These are phyloP conservation scores for Suhomyces yuchorum DNA, from an alignment of 1,139 yeast species.

Conservation along the genomic window DNA sequence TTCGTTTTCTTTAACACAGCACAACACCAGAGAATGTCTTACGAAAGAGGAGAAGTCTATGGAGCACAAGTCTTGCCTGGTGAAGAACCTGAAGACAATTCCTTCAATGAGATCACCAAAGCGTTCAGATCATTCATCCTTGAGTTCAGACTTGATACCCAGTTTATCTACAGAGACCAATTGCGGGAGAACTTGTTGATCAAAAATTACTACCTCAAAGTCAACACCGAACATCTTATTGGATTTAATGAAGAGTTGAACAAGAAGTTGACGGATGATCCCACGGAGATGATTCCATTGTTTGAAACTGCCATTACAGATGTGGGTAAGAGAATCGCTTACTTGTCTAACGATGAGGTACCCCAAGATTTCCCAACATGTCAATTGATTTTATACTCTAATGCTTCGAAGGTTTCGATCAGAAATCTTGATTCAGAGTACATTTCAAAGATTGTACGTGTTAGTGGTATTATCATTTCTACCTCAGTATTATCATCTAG, in stretches of 20 bases:
- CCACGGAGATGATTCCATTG: conserved; percentile 83
- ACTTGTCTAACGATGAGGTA: conserved; percentile 56
- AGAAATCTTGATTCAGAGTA: conserved; percentile 83
- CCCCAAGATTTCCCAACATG: conserved; percentile 72
- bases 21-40: conserved; percentile 51
- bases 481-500: conserved; percentile 88
- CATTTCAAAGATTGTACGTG: conserved; percentile 84
- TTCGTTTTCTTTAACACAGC: neutral
- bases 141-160: conserved; percentile 81
- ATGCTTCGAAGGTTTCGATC: conserved; percentile 71
- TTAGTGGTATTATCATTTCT: conserved; percentile 91
- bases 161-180: conserved; percentile 89
- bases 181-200: conserved; percentile 83
- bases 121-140: conserved; percentile 82
- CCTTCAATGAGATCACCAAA: conserved; percentile 73
- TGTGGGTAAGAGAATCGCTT: conserved; percentile 80
- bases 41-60: conserved; percentile 79
- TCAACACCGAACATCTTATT: conserved; percentile 82
- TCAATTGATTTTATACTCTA: conserved; percentile 77
- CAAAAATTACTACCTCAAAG: conserved; percentile 70
- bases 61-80: conserved; percentile 89
- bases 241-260: conserved; percentile 88
- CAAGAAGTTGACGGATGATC: conserved; percentile 81
- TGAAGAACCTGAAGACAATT: conserved; percentile 65
- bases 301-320: conserved; percentile 90